phyloP scores from a whole-genome alignment of 345 rosid genomes.

The Excoecaria agallocha region DNA sequence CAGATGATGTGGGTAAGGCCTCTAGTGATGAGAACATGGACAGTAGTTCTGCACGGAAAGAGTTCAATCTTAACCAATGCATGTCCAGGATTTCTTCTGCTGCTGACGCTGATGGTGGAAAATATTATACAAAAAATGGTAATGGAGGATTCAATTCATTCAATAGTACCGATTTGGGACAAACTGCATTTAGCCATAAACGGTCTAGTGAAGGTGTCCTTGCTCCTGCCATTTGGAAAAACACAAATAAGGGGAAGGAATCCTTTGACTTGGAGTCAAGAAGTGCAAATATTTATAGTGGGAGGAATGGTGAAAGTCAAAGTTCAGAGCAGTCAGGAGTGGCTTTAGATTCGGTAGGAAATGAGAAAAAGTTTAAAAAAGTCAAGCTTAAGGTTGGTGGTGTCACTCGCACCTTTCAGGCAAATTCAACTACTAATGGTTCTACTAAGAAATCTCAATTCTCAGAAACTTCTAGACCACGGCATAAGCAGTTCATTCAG shows the following conservation, averaged over 20 bases:
- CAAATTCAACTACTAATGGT: slow-evolving; percentile 50
- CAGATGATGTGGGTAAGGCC: slow-evolving; percentile 49
- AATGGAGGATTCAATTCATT: slow-evolving; percentile 36
- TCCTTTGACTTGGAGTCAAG: slow-evolving; percentile 21
- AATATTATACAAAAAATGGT: slow-evolving; percentile 26
- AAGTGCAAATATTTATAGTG: slow-evolving; percentile 20
- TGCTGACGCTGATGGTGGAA: slow-evolving; percentile 30
- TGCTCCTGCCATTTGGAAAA: slow-evolving; percentile 71
- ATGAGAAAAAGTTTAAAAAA: slow-evolving; percentile 57
- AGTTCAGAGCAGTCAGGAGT: slow-evolving; percentile 36
- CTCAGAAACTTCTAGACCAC: slow-evolving; percentile 31
- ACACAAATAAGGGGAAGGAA: slow-evolving; percentile 29
- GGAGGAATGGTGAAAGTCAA: slow-evolving; percentile 46
- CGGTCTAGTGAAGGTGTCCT: slow-evolving; percentile 74
- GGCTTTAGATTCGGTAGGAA: slow-evolving; percentile 35
- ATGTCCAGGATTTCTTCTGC: slow-evolving; percentile 46
- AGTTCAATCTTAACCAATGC: slow-evolving; percentile 66
- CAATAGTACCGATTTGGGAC: slow-evolving; percentile 38
- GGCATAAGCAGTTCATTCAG: slow-evolving; percentile 45
- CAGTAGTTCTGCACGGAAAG: slow-evolving; percentile 53
- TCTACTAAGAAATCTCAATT: slow-evolving; percentile 36
- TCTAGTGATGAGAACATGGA: slow-evolving; percentile 65
- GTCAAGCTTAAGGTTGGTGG: slow-evolving; percentile 71
- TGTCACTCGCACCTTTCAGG: slow-evolving; percentile 47
- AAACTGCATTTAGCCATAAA: slow-evolving; percentile 35